Conservation (phyloP, 805 yeast genomes). For the Blastobotrys parvus region DNA sequence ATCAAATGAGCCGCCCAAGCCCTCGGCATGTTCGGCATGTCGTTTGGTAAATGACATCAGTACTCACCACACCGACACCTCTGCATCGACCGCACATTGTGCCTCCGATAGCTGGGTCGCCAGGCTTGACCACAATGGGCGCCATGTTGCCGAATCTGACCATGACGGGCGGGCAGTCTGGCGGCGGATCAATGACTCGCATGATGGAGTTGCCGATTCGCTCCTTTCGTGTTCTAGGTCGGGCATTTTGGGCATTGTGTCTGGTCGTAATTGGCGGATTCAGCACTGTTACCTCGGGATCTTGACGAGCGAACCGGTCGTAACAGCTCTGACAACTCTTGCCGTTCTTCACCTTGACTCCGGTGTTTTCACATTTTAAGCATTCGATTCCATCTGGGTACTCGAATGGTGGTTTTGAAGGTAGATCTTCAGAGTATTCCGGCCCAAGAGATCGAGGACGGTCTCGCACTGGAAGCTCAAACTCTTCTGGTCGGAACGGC, state of each 20-base stretch:
- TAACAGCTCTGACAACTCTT: conserved; percentile 64
- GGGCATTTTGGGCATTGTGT: background rate
- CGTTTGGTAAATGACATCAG: background rate
- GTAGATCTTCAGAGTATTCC: background rate
- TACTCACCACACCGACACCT: conserved; percentile 45
- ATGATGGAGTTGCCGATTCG: background rate
- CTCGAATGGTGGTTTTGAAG: conserved; percentile 43
- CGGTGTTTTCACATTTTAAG: conserved; percentile 65
- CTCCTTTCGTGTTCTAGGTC: background rate
- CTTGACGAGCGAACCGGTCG: conserved; percentile 46
- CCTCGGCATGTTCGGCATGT: conserved; percentile 5
- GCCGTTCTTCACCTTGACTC: conserved; percentile 51
- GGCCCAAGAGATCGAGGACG: background rate
- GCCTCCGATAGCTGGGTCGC: conserved; percentile 73
- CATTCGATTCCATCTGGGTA: conserved; percentile 61
- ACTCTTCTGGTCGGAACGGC: background rate
- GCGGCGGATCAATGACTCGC: conserved; percentile 16
- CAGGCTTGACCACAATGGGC: conserved; percentile 50
- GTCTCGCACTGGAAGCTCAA: background rate
- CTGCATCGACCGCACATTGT: conserved; percentile 59
- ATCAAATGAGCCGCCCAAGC: conserved; percentile 2
- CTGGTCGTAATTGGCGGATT: background rate
- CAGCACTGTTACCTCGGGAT: conserved; percentile 7
- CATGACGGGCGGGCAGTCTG: conserved; percentile 9
- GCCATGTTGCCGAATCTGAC: conserved; percentile 25